A percentile compares a stretch with the other conserved stretches of the same genome.
Conservation (phyloP, 2,329 filamentous ascomycete species). For the Colletotrichum sp. region DNA sequence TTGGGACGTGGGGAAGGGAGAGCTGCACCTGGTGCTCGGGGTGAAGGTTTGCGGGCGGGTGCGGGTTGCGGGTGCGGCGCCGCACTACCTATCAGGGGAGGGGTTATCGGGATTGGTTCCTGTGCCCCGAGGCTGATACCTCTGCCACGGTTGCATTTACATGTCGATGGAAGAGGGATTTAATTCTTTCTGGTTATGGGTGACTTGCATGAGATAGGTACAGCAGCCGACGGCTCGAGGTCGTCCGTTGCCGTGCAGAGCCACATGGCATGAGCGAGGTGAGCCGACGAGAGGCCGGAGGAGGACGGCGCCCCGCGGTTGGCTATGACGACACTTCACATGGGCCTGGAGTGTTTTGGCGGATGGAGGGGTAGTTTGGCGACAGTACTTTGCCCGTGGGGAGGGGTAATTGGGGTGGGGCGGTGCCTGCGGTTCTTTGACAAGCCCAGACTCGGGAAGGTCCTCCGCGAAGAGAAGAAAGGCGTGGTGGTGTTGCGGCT, state of each 20-base stretch:
- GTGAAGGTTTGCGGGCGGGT: background rate
- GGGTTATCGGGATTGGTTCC: background rate
- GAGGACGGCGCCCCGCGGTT: background rate
- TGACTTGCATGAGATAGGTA: background rate
- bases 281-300: background rate
- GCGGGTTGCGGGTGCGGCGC: background rate
- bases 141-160: background rate
- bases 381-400: background rate
- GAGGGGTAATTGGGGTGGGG: constrained; percentile 4
- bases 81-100: background rate
- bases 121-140: background rate
- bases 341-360: background rate
- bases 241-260: background rate
- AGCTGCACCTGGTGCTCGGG: background rate
- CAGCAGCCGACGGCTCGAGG: background rate
- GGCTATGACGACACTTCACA: constrained; percentile 20
- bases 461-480: background rate
- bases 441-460: background rate
- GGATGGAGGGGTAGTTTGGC: constrained; percentile 5
- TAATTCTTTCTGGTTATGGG: background rate
- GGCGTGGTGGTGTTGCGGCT: background rate
- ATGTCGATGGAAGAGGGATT: background rate
- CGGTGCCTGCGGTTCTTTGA: background rate
- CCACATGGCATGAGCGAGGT: background rate
- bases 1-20: background rate